Percentiles rank a stretch among this genome's conserved stretches.
phyloP scores from a whole-genome alignment of 257 asterid species.

The Dorcoceras hygrometricum region DNA sequence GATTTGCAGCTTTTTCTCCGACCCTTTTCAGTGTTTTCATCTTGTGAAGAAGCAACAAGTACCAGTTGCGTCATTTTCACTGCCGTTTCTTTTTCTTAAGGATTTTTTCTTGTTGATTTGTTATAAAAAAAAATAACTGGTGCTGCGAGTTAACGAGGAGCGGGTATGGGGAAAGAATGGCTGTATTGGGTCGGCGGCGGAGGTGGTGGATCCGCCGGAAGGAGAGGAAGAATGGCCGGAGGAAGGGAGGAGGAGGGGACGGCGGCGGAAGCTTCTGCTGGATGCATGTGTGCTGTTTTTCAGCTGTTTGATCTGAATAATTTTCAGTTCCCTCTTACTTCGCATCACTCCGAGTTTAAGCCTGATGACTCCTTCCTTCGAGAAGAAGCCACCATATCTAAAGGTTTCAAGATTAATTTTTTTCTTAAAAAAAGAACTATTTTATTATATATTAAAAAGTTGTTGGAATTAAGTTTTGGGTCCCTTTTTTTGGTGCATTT shows the following conservation, averaged over 20 bases:
- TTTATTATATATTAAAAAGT: neutral
- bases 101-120: neutral
- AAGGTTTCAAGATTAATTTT: conserved; percentile 46
- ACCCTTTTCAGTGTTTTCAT: neutral
- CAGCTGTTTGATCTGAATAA: conserved; percentile 69
- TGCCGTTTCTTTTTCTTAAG: conserved; percentile 11
- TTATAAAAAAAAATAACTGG: neutral
- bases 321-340: conserved; percentile 47
- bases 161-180: conserved; percentile 79
- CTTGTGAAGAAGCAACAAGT: conserved; percentile 6
- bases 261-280: conserved; percentile 33
- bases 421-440: neutral
- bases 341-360: conserved; percentile 32
- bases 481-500: neutral
- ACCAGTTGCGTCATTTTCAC: conserved; percentile 39
- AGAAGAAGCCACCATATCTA: conserved; percentile 27
- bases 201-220: conserved; percentile 27
- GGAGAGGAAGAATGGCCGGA: conserved; percentile 28
- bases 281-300: conserved; percentile 84
- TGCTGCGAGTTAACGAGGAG: neutral
- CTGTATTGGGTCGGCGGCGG: conserved; percentile 49
- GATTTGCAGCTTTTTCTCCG: conserved; percentile 12
- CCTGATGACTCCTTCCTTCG: conserved; percentile 28
- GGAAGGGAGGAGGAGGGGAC: conserved; percentile 18
- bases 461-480: neutral